Evolutionary conservation across 345 rosid species (phyloP), one percentile per base, ranked within the genome.

Genomic region (Gynandropsis gynandra): DNA sequence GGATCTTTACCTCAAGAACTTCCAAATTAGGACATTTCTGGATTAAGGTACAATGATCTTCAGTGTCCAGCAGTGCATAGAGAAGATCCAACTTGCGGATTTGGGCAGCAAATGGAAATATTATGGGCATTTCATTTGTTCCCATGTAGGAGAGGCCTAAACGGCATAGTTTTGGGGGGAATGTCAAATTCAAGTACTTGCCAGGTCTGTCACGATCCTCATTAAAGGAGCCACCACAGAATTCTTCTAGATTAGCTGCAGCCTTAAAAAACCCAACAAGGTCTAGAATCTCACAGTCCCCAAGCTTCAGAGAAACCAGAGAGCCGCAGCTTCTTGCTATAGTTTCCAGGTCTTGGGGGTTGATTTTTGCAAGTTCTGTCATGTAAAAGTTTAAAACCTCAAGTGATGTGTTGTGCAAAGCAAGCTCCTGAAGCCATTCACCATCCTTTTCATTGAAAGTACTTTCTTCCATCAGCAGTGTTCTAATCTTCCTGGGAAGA

Each of bases 341-440:
- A 38, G 61, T 70, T 68, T 75, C 90, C 67, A 93, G 86, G 63
- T 92, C 99, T 59, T 72, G 52, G 16, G 75, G 57, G 52, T 57
- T 75, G 54, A 85, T 60, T 58, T 38, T 46, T 54, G 10, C 42
- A 45, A 93, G 79, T 47, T 88, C 85, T 0, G 89, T 88, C 90
- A 75, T 72, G 72, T 93, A 88, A 58, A 88, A 85, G 62, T 92
- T 88, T 53, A 92, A 64, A 12, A 72, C 72, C 75, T 93, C 92
- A 5, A 93, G 94, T 58, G 74, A 84, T 0, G 66, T 61, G 72
- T 85, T 93, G 68, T 80, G 69, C 34, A 49, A 0, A 5, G 99
- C 95, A 62, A 93, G 83, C 73, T 85, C 90, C 42, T 85, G 90
- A 49, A 92, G 87, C 99, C 99, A 93, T 0, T 62, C 51, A 36